phyloP scores from a whole-genome alignment of 208 protist genomes.

The Acanthamoeba culbertsoni region DNA sequence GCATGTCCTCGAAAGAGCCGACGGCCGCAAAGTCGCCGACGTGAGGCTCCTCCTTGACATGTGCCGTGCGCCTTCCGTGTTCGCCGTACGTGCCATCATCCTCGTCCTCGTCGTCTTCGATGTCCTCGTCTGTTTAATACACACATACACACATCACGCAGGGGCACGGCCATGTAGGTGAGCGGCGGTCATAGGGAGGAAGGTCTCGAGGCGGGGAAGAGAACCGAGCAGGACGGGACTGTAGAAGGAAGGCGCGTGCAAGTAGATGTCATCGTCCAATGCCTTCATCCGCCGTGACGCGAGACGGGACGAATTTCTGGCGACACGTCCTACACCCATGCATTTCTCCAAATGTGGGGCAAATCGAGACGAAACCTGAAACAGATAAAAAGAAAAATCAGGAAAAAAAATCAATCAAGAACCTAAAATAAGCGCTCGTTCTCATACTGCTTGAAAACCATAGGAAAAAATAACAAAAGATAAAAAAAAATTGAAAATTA shows the following conservation, averaged over 20 bases:
- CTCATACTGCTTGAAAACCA: too few relatives aligned
- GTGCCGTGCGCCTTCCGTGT: neutral
- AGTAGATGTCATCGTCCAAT: neutral
- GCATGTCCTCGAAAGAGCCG: neutral
- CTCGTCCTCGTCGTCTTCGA: neutral
- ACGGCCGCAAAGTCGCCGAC: neutral
- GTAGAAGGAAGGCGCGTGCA: neutral
- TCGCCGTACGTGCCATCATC: neutral
- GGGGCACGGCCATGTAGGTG: too few relatives aligned
- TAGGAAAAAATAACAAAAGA: neutral
- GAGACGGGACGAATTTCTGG: neutral
- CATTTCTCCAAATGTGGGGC: neutral
- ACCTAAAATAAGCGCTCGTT: too few relatives aligned
- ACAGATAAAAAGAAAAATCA: neutral
- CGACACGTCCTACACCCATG: neutral
- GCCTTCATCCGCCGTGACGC: neutral
- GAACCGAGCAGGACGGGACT: neutral
- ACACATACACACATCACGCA: too few relatives aligned
- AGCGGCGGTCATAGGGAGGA: too few relatives aligned
- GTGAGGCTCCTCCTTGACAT: neutral
- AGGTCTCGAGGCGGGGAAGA: too few relatives aligned
- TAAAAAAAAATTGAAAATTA: neutral
- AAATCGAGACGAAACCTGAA: neutral
- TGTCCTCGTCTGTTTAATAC: too few relatives aligned
- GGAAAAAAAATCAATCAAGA: neutral